Evolutionary conservation across 2,329 filamentous ascomycete species (phyloP).

Genomic region (Tolypocladium endophyticum): DNA sequence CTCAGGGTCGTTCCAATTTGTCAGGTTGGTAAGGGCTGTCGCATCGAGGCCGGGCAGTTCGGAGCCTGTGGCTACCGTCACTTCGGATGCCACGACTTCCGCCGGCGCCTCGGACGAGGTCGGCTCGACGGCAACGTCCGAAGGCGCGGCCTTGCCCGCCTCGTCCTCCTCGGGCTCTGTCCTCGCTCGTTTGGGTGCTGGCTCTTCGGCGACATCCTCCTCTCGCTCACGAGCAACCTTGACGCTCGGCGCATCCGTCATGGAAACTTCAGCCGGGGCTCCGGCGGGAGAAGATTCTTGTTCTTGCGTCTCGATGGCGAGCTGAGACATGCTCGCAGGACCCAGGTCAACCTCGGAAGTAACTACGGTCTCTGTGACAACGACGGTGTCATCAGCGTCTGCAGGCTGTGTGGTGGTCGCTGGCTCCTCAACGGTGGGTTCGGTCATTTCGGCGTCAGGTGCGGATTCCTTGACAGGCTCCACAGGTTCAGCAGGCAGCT

Average conservation of each 20-base stretch:
- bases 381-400: constrained; percentile 4
- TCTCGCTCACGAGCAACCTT: constrained; percentile 70
- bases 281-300: constrained; percentile 14
- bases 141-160: constrained; percentile 6
- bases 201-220: constrained; percentile 55
- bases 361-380: constrained; percentile 8
- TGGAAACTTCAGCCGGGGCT: constrained; percentile 32
- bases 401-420: constrained; percentile 9
- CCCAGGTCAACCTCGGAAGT: constrained; percentile 24
- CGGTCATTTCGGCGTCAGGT: constrained; percentile 15
- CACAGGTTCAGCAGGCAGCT: not conserved
- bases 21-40: constrained; percentile 16
- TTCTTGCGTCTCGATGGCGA: constrained; percentile 25
- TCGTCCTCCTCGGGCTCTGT: constrained; percentile 47
- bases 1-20: constrained; percentile 29
- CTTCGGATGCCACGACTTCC: constrained; percentile 5
- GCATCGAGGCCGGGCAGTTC: constrained; percentile 6
- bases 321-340: constrained; percentile 26
- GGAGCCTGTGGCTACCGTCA: constrained; percentile 1
- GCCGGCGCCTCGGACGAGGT: not conserved
- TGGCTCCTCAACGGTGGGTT: constrained; percentile 9
- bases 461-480: constrained; percentile 1
- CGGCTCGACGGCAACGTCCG: constrained; percentile 6
- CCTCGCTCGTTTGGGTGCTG: constrained; percentile 70
- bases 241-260: constrained; percentile 42